Percentiles rank a stretch among this genome's conserved stretches.
phyloP scores from a whole-genome alignment of 169 alveolate species.

The Plasmodium reichenowi region DNA sequence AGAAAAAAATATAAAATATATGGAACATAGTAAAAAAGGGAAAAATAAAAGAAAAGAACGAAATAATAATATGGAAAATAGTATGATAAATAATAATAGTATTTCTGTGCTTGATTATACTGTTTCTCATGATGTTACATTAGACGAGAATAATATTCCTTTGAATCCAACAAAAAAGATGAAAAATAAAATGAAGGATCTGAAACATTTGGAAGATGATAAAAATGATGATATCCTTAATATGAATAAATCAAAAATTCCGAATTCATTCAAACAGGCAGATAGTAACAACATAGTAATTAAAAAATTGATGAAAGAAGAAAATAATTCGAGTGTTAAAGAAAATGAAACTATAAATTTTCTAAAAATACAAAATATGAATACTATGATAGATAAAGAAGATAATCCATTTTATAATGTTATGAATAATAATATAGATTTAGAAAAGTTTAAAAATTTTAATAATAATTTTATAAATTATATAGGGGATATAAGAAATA shows the following conservation, averaged over 20 bases:
- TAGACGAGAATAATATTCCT: constrained; percentile 79
- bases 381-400: background rate
- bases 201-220: background rate
- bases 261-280: background rate
- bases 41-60: constrained; percentile 59
- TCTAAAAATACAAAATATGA: too few species aligned
- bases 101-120: constrained; percentile 36
- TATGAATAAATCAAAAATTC: background rate
- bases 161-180: constrained; percentile 84
- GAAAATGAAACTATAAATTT: background rate
- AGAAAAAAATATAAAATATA: too few species aligned
- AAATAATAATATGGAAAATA: background rate
- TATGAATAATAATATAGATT: constrained; percentile 50
- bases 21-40: background rate
- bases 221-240: background rate
- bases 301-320: background rate
- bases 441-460: constrained; percentile 78
- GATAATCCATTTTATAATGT: constrained; percentile 37
- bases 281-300: background rate
- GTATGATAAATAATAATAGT: constrained; percentile 5
- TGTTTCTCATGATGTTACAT: constrained; percentile 30
- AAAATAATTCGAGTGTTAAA: background rate
- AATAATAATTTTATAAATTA: constrained; percentile 58
- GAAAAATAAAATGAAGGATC: constrained; percentile 34
- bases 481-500: constrained; percentile 70